These are phyloP conservation scores for Calonectria pseudoturangicola DNA, from an alignment of 2,329 filamentous ascomycete genomes.

Conservation along the genomic window DNA sequence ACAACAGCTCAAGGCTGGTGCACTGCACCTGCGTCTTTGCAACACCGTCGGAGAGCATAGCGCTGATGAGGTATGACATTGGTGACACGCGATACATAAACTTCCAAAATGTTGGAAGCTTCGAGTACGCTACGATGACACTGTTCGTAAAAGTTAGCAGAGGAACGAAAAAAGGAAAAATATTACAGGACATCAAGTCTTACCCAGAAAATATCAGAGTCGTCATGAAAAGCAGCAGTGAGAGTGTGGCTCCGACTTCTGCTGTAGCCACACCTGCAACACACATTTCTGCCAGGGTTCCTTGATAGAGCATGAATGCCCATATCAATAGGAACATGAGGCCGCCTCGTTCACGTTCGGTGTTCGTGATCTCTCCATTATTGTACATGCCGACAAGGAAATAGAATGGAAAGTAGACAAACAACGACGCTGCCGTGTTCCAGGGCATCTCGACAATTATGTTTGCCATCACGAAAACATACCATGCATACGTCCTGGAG, in stretches of 20 bases:
- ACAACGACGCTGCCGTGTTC: conserved; percentile 39
- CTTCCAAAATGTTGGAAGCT: conserved; percentile 80
- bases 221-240: conserved; percentile 63
- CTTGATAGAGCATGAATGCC: conserved; percentile 40
- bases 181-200: background rate
- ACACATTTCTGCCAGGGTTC: conserved; percentile 43
- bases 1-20: conserved; percentile 65
- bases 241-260: conserved; percentile 49
- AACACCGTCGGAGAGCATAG: conserved; percentile 66
- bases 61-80: conserved; percentile 79
- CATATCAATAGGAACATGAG: conserved; percentile 38
- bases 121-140: conserved; percentile 74
- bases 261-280: conserved; percentile 40
- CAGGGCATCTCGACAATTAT: conserved; percentile 42
- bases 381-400: conserved; percentile 44
- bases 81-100: conserved; percentile 81
- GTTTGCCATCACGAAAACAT: conserved; percentile 42
- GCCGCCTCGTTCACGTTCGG: conserved; percentile 30
- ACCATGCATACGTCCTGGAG: conserved; percentile 73
- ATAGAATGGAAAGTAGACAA: conserved; percentile 42
- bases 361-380: conserved; percentile 34
- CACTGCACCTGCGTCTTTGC: conserved; percentile 46
- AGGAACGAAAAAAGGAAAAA: background rate
- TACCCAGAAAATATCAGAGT: conserved; percentile 50
- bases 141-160: conserved; percentile 53